phyloP scores from a whole-genome alignment of 2,329 filamentous ascomycete species.

The Fusarium sp. region DNA sequence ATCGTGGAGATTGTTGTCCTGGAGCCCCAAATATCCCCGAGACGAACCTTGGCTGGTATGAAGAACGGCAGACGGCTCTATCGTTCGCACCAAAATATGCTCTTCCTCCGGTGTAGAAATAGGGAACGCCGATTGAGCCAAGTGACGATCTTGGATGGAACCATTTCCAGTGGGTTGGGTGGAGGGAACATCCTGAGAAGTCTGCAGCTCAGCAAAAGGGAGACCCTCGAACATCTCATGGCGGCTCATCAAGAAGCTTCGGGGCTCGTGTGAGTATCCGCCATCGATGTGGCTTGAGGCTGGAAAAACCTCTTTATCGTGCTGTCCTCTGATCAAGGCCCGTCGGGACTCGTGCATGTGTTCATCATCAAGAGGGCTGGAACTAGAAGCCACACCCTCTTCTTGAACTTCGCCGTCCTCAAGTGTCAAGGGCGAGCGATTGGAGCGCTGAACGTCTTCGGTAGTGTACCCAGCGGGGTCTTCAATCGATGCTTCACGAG shows the following conservation, averaged over 20 bases:
- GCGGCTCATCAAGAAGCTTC: not conserved
- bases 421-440: not conserved
- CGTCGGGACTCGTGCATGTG: not conserved
- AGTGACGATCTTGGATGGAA: too few relatives aligned
- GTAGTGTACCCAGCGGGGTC: too few relatives aligned
- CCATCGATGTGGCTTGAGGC: not conserved
- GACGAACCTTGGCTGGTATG: too few relatives aligned
- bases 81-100: too few relatives aligned
- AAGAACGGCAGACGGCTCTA: too few relatives aligned
- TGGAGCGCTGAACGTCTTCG: not conserved
- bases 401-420: not conserved
- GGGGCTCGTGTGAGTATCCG: not conserved
- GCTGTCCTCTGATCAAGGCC: not conserved
- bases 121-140: too few relatives aligned
- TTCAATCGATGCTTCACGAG: too few relatives aligned
- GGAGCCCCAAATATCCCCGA: too few relatives aligned
- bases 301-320: accelerated
- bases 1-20: too few relatives aligned
- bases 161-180: too few relatives aligned
- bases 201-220: too few relatives aligned
- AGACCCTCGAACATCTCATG: accelerated
- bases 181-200: not conserved
- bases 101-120: too few relatives aligned
- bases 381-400: accelerated
- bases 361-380: not conserved